phyloP scores from a whole-genome alignment of 345 rosid species.

The Cardamine occulta region DNA sequence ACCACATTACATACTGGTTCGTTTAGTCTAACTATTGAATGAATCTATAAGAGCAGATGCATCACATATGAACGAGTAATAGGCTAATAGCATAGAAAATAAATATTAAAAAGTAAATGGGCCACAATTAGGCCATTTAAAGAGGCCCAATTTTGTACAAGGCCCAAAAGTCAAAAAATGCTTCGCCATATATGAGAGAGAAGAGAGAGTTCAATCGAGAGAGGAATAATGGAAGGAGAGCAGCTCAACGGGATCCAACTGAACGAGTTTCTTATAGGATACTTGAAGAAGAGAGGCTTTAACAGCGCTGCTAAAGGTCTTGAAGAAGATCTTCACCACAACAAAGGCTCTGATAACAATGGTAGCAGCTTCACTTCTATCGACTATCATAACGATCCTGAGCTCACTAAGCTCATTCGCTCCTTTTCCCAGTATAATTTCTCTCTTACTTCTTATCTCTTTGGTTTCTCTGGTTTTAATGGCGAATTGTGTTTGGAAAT shows the following conservation, averaged over 20 bases:
- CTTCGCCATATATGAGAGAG: background rate
- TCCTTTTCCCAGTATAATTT: conserved; percentile 65
- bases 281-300: conserved; percentile 93
- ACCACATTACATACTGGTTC: no score
- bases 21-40: background rate
- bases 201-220: conserved; percentile 27
- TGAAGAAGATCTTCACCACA: conserved; percentile 65
- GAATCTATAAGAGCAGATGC: background rate
- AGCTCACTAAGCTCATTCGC: conserved; percentile 72
- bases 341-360: conserved; percentile 22
- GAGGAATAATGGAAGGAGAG: conserved; percentile 59
- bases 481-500: background rate
- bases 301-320: conserved; percentile 51
- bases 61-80: no score
- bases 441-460: background rate
- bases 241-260: conserved; percentile 40
- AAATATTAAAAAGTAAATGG: background rate
- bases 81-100: no score
- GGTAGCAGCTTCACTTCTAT: conserved; percentile 40
- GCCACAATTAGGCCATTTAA: background rate
- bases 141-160: background rate
- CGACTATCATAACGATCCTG: conserved; percentile 69
- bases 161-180: background rate
- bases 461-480: background rate
- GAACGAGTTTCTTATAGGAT: conserved; percentile 63